Evolutionary conservation across 1,284 basidiomycete species (phyloP), one percentile per base, ranked within the genome.

Genomic region (Apiotrichum veenhuisii): DNA sequence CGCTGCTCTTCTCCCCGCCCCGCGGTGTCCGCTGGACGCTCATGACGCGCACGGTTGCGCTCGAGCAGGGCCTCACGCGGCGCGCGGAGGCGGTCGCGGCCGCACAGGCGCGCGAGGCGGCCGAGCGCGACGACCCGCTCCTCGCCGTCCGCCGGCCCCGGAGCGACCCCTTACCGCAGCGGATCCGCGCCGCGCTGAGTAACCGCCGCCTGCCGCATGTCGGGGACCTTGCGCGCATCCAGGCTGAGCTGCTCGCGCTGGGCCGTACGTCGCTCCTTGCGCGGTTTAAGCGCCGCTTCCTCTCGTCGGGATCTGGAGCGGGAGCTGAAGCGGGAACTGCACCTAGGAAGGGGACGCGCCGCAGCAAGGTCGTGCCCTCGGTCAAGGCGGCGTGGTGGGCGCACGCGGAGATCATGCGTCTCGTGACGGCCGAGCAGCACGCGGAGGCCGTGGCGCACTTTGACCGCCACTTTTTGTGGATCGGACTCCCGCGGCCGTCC

Each of bases 361-460:
- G 11, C 3, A 57, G 50, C 17, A 50, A 55, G 43, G 47, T 43
- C 8, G 27, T 51, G 3, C 54, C 61, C 5, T 64, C 58, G 8
- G 52, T 59, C 1, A 43, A 44, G 12, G 36, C 33, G 3, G 48
- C 48, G 45, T 51, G 60, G 55, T 73, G 70, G 70, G 44, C 55
- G 17, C 68, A 70, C 47, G 69, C 70, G 4, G 52, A 64, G 22
- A 62, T 73, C 25, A 50, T 68, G n/a, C 63, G 64, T 4, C 55
- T 61, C 22, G 52, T 51, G 15, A 37, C 49, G 38, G 54, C 55
- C 1, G 63, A 60, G 2, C 20, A 52, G 11, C 63, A 69, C 47
- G 36, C 48, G 1, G 61, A 61, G 4, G 68, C 67, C 3, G 23
- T 74, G 5, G 25, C 50, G 18, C 23, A 52, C 5, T 74, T 72